Evolutionary conservation across 2,329 filamentous ascomycete genomes (phyloP), one percentile per base, ranked within the genome.

Genomic region (Calcarisporium arbuscula): DNA sequence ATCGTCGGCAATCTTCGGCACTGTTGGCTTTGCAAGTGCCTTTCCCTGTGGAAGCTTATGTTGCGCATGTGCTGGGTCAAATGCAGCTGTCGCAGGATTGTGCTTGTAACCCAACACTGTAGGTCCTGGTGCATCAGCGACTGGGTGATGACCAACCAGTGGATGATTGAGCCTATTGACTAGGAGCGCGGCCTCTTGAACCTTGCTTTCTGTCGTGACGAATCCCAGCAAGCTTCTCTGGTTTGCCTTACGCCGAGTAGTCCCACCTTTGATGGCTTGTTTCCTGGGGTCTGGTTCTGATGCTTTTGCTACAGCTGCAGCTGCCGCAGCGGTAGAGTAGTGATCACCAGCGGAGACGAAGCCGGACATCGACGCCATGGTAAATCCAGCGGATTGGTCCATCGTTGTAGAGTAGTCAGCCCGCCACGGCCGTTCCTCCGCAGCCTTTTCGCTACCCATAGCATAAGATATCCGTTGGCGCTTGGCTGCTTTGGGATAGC

Each of bases 291-390:
- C 22, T 5, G 30, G 19, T 22, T 46, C 50, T 8, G 45, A 35
- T 22, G 43, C 40, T 17, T 40, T 39, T 26, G 37, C 32, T 5
- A 48, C 42, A 10, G 44, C 35, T 11, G 37, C 44, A 10, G 43
- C 45, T 3, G 46, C 50, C 15, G 50, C 41, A 18, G 68, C 51
- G 8, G 53, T 58, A 3, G 60, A 57, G 34, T 68, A 69, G 44
- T 80, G 76, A 15, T 70, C 62, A 8, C 69, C 68, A 3, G 78
- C 76, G 8, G 74, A 74, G n/a, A 74, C 75, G 43, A 85, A 85
- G 0, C 74, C 77, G 0, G 70, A 62, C 8, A 74, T 57, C 19
- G 67, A 62, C 5, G 72, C 65, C 34, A 79, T 67, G 0, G 77
- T 82, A 40, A 85, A 85, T 0, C 59, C 67, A 0, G 68, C 58